A percentile compares a stretch with the other conserved stretches of the same genome.
phyloP scores from a whole-genome alignment of 169 alveolate species.

The Cryptosporidium felis region DNA sequence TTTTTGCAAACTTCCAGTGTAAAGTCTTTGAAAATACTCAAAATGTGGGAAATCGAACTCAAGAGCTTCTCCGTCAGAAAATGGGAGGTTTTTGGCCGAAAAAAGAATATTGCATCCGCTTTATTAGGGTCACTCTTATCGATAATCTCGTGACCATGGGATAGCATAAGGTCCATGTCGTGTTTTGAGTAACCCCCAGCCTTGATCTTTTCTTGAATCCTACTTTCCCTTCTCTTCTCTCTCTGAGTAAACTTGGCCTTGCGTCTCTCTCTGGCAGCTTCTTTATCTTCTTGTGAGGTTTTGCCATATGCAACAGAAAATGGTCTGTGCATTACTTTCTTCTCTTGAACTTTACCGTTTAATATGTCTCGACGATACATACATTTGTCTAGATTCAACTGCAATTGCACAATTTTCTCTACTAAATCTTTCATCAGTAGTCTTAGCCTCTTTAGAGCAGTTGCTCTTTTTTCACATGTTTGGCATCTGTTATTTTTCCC shows the following conservation, averaged over 20 bases:
- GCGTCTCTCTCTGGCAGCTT: background rate
- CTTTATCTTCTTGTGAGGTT: background rate
- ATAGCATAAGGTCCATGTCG: background rate
- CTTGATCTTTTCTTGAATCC: background rate
- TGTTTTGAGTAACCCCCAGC: background rate
- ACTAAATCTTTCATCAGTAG: background rate
- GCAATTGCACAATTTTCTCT: background rate
- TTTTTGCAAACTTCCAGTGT: background rate
- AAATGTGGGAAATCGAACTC: background rate
- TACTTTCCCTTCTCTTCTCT: background rate
- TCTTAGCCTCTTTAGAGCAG: slow-evolving; percentile 16
- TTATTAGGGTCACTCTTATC: background rate
- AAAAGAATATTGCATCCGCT: background rate
- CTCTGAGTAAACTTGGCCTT: background rate
- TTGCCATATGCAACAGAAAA: background rate
- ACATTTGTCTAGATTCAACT: slow-evolving; percentile 14
- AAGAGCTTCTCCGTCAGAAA: background rate
- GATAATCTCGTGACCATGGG: background rate
- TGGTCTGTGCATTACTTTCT: slow-evolving; percentile 17
- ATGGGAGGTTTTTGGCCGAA: background rate
- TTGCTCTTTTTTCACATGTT: slow-evolving; percentile 35
- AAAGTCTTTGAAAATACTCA: background rate
- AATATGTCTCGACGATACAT: background rate
- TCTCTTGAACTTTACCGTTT: background rate
- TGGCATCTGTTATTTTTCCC: slow-evolving; percentile 19